Conservation (phyloP, 306 rosid genomes). For the Argentina anserina region DNA sequence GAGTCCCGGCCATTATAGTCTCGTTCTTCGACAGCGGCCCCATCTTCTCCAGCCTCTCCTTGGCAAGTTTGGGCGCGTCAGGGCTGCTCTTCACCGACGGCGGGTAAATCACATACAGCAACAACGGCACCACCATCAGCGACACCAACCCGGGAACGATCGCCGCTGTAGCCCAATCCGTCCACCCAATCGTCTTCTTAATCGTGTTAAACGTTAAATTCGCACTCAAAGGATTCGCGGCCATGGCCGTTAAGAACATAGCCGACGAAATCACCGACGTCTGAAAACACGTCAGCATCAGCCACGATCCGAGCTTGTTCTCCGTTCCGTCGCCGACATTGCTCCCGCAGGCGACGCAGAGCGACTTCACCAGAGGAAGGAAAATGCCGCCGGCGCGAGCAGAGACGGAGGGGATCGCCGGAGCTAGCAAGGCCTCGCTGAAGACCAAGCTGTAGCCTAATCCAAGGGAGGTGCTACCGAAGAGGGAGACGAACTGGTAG, state of each 20-base stretch:
- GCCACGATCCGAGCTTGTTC: conserved; percentile 70
- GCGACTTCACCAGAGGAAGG: conserved; percentile 78
- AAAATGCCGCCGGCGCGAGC: conserved; percentile 97
- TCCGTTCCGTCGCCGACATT: conserved; percentile 94
- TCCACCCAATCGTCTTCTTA: conserved; percentile 88
- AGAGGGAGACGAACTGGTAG: conserved; percentile 76
- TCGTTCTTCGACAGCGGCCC: conserved; percentile 79
- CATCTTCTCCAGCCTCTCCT: conserved; percentile 81
- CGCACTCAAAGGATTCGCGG: conserved; percentile 90
- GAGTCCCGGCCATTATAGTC: conserved; percentile 83
- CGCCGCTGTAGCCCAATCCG: conserved; percentile 91
- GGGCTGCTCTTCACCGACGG: conserved; percentile 84
- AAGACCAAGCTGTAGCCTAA: conserved; percentile 92
- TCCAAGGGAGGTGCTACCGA: conserved; percentile 92
- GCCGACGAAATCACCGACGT: conserved; percentile 93
- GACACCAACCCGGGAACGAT: conserved; percentile 89
- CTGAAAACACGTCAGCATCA: conserved; percentile 97
- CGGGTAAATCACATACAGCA: conserved; percentile 77
- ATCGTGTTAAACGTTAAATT: conserved; percentile 68
- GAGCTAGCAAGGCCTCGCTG: conserved; percentile 89
- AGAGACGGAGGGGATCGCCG: conserved; percentile 93
- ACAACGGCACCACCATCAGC: conserved; percentile 76
- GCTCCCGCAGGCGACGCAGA: conserved; percentile 93
- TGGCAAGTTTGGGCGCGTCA: conserved; percentile 90
- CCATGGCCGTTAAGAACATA: conserved; percentile 97